These are phyloP conservation scores for Letharia lupina DNA, from an alignment of 495 filamentous ascomycete species.

Conservation along the genomic window DNA sequence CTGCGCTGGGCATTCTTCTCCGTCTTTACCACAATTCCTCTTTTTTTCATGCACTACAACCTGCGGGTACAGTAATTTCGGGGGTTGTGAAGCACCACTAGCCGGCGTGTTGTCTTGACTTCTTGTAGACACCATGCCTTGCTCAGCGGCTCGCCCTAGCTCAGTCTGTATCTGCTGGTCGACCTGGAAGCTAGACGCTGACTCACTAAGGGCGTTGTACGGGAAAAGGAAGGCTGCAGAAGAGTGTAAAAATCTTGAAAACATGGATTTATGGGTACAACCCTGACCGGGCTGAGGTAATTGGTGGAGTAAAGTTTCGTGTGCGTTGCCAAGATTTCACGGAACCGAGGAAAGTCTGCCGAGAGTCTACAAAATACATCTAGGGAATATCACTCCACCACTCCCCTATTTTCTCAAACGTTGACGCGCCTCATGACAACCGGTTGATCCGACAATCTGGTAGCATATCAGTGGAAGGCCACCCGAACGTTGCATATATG, in stretches of 20 bases:
- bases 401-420: too few species aligned
- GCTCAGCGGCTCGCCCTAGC: slow-evolving; percentile 5
- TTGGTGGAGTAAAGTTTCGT: slow-evolving; percentile 6
- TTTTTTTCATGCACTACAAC: neutral
- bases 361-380: neutral
- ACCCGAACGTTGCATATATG: too few species aligned
- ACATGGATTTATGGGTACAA: slow-evolving; percentile 8
- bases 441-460: too few species aligned
- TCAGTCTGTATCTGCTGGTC: slow-evolving; percentile 7
- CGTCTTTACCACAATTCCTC: neutral
- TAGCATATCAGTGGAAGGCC: too few species aligned
- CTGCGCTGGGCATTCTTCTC: neutral
- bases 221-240: neutral
- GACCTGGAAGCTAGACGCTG: neutral
- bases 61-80: neutral
- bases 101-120: slow-evolving; percentile 10
- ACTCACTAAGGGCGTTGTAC: neutral
- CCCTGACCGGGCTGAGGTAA: slow-evolving; percentile 3
- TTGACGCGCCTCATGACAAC: too few species aligned
- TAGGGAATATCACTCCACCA: too few species aligned
- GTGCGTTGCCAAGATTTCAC: slow-evolving; percentile 10
- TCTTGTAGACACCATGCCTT: slow-evolving; percentile 11
- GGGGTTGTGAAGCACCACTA: neutral
- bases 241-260: neutral
- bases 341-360: neutral